phyloP scores from a whole-genome alignment of 2,329 filamentous ascomycete species.

The Plectosphaerella plurivora region DNA sequence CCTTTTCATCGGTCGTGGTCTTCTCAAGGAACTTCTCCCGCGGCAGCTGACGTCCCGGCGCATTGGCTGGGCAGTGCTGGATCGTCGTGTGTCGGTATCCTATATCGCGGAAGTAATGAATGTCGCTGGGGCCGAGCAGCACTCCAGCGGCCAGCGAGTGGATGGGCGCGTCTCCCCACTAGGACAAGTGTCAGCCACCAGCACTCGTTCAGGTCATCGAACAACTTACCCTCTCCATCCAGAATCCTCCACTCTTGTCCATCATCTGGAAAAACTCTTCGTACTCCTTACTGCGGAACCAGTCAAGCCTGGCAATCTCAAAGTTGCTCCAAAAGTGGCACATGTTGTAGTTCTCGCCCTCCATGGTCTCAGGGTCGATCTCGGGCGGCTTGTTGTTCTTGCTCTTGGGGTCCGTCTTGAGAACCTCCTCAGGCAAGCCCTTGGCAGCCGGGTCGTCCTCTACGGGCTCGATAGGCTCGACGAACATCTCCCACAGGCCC shows the following conservation, averaged over 20 bases:
- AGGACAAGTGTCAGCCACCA: constrained; percentile 26
- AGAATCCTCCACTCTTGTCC: constrained; percentile 96
- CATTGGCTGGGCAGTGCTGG: constrained; percentile 96
- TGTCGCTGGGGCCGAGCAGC: constrained; percentile 73
- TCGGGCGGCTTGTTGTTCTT: constrained; percentile 67
- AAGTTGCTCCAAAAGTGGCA: constrained; percentile 99
- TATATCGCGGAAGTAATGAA: constrained; percentile 99
- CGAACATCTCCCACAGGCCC: constrained; percentile 98
- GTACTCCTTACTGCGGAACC: constrained; percentile 96
- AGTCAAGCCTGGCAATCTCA: constrained; percentile 90
- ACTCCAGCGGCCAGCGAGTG: constrained; percentile 94
- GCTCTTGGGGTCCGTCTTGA: constrained; percentile 68
- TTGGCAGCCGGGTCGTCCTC: constrained; percentile 58
- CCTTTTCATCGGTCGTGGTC: constrained; percentile 76
- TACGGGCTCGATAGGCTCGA: constrained; percentile 68
- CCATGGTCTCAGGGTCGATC: constrained; percentile 90
- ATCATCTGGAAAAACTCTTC: constrained; percentile 99
- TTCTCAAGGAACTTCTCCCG: constrained; percentile 76
- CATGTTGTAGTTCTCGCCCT: constrained; percentile 98
- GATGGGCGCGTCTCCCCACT: constrained; percentile 99
- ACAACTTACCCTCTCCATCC: constrained; percentile 84
- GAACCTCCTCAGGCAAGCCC: constrained; percentile 72
- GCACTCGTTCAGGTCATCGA: neutral
- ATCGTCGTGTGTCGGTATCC: constrained; percentile 98
- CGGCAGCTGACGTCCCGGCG: constrained; percentile 79